Percentiles rank a stretch among this genome's conserved stretches.
These are phyloP conservation scores for Amphibolis antarctica DNA, from an alignment of 106 monocot species.

Conservation along the genomic window DNA sequence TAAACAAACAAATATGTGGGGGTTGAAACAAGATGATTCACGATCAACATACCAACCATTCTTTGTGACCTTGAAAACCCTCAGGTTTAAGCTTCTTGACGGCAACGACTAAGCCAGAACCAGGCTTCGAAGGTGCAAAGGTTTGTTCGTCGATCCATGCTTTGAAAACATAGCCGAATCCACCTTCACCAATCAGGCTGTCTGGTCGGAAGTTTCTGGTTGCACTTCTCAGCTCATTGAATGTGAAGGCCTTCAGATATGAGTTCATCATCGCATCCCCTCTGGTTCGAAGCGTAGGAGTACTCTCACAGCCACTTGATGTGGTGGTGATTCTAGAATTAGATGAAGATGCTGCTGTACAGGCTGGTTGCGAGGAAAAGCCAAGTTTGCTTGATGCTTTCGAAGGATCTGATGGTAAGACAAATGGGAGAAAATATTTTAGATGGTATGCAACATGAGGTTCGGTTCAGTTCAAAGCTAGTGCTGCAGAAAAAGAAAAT, in stretches of 20 bases:
- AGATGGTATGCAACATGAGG: too few relatives aligned
- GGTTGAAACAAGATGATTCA: neutral
- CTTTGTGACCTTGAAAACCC: slow-evolving; percentile 9
- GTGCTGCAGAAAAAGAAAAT: too few relatives aligned
- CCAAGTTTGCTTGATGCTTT: slow-evolving; percentile 29
- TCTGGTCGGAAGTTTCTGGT: slow-evolving; percentile 15
- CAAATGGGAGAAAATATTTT: neutral
- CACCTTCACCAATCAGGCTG: slow-evolving; percentile 15
- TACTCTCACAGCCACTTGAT: slow-evolving; percentile 7
- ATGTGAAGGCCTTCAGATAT: slow-evolving; percentile 13
- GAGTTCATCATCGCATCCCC: slow-evolving; percentile 5
- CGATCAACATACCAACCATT: slow-evolving; percentile 58
- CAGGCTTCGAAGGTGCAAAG: slow-evolving; percentile 5
- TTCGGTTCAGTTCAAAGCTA: too few relatives aligned
- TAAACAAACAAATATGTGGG: neutral
- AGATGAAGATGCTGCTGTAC: slow-evolving; percentile 18
- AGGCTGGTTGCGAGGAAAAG: slow-evolving; percentile 26
- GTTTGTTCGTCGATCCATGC: slow-evolving; percentile 14
- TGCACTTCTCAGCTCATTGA: slow-evolving; percentile 14
- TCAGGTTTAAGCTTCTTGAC: slow-evolving; percentile 16
- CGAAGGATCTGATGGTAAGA: slow-evolving; percentile 22
- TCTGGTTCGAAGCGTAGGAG: slow-evolving; percentile 9
- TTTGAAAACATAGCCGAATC: slow-evolving; percentile 19
- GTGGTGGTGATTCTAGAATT: slow-evolving; percentile 29
- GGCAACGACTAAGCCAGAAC: slow-evolving; percentile 7